Evolutionary conservation across 805 yeast genomes (phyloP).

Genomic region (Ogataea neopini): DNA sequence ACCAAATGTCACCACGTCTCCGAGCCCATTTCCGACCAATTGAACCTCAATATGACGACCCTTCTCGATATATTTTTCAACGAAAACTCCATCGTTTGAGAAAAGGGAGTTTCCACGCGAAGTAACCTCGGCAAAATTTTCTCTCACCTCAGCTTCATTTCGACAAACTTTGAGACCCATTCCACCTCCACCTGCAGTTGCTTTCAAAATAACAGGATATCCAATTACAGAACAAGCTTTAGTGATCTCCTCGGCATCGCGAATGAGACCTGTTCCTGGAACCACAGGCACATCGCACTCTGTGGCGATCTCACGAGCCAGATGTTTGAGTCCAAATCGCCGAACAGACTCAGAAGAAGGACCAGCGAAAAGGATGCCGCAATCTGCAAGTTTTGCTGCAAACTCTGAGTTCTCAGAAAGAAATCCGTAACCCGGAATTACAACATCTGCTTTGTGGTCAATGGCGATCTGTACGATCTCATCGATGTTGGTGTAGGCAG

Average conservation of each 20-base stretch:
- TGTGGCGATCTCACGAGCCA: slow-evolving; percentile 91
- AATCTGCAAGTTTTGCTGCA: slow-evolving; percentile 79
- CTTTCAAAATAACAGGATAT: slow-evolving; percentile 93
- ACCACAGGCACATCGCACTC: slow-evolving; percentile 90
- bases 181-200: slow-evolving; percentile 99
- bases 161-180: slow-evolving; percentile 95
- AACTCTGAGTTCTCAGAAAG: slow-evolving; percentile 96
- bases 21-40: slow-evolving; percentile 92
- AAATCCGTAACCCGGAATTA: slow-evolving; percentile 97
- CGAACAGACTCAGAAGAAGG: slow-evolving; percentile 93
- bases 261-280: slow-evolving; percentile 88
- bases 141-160: slow-evolving; percentile 70
- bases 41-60: slow-evolving; percentile 97
- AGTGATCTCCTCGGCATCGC: slow-evolving; percentile 68
- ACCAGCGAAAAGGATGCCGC: slow-evolving; percentile 89
- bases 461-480: slow-evolving; percentile 86
- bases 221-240: slow-evolving; percentile 68
- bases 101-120: slow-evolving; percentile 92
- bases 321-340: slow-evolving; percentile 88
- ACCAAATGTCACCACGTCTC: slow-evolving; percentile 89
- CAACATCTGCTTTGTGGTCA: slow-evolving; percentile 81
- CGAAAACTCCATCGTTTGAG: slow-evolving; percentile 93
- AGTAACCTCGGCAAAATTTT: slow-evolving; percentile 84
- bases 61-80: slow-evolving; percentile 91
- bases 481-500: slow-evolving; percentile 83